These are phyloP conservation scores for Osmanthus fragrans DNA, from an alignment of 257 asterid species.

Conservation along the genomic window DNA sequence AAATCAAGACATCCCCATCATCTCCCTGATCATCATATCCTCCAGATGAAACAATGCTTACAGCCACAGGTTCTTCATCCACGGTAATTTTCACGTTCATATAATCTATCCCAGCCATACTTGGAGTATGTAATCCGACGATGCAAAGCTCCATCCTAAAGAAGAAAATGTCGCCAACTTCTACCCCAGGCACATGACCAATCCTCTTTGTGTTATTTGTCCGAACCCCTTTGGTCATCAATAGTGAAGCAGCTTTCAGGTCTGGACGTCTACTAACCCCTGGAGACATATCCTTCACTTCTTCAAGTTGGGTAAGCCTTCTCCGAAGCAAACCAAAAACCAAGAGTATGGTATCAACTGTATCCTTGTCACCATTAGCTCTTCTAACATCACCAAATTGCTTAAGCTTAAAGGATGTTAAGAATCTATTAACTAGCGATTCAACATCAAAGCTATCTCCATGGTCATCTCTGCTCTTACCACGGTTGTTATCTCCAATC, in stretches of 20 bases:
- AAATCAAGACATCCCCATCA: constrained; percentile 68
- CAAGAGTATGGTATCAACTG: constrained; percentile 49
- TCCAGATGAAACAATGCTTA: constrained; percentile 91
- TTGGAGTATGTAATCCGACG: constrained; percentile 81
- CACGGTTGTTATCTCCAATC: constrained; percentile 4
- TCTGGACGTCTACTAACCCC: constrained; percentile 74
- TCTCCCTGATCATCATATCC: constrained; percentile 85
- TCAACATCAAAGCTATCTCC: constrained; percentile 35
- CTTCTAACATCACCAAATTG: constrained; percentile 33
- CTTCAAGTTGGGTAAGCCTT: constrained; percentile 64
- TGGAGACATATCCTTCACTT: constrained; percentile 41
- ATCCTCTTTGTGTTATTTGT: constrained; percentile 63
- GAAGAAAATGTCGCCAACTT: constrained; percentile 87
- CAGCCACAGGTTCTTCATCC: constrained; percentile 87
- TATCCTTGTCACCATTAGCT: constrained; percentile 48
- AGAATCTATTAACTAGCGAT: constrained; percentile 24
- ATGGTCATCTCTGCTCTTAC: constrained; percentile 10
- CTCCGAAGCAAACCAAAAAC: constrained; percentile 63
- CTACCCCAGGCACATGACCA: constrained; percentile 80
- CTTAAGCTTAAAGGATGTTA: constrained; percentile 28
- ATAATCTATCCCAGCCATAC: constrained; percentile 94
- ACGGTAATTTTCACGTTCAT: constrained; percentile 55
- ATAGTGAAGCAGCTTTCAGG: constrained; percentile 51
- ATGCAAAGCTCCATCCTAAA: constrained; percentile 89
- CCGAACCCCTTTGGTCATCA: constrained; percentile 71